phyloP scores from a whole-genome alignment of 495 filamentous ascomycete species.

The Tuber aestivum region DNA sequence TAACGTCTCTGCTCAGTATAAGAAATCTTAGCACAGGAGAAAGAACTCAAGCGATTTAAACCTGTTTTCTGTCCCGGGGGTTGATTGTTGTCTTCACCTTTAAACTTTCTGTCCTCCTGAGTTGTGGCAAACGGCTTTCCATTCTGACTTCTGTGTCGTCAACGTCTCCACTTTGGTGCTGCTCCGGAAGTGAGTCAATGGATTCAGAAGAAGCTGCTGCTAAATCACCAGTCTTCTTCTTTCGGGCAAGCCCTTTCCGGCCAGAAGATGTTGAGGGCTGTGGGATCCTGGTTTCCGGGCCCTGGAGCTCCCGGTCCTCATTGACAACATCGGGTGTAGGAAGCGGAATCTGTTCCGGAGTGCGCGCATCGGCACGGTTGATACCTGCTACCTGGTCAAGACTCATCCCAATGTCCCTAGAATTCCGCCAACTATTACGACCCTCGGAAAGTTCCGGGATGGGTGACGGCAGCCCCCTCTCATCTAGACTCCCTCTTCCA shows the following conservation, averaged over 20 bases:
- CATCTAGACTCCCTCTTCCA: background rate
- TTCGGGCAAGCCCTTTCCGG: background rate
- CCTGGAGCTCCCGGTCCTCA: background rate
- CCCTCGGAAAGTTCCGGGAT: background rate
- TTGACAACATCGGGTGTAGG: background rate
- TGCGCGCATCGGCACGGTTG: background rate
- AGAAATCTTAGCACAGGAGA: conserved; percentile 4
- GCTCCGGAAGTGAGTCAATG: conserved; percentile 3
- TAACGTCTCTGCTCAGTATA: conserved; percentile 32
- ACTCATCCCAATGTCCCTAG: background rate
- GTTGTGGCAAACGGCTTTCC: conserved; percentile 3
- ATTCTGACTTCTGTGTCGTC: background rate
- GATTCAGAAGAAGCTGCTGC: conserved; percentile 1
- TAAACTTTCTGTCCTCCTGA: conserved; percentile 1
- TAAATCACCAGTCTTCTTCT: background rate
- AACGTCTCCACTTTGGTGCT: background rate
- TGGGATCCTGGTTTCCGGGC: background rate
- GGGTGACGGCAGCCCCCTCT: background rate
- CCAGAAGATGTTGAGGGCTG: background rate
- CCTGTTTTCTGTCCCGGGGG: background rate
- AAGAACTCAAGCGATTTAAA: conserved; percentile 5
- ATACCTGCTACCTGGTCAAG: background rate
- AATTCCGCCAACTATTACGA: background rate
- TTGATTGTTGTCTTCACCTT: background rate
- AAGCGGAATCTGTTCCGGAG: background rate